phyloP scores from a whole-genome alignment of 78 protist species.

The Cavenderia fasciculata region DNA sequence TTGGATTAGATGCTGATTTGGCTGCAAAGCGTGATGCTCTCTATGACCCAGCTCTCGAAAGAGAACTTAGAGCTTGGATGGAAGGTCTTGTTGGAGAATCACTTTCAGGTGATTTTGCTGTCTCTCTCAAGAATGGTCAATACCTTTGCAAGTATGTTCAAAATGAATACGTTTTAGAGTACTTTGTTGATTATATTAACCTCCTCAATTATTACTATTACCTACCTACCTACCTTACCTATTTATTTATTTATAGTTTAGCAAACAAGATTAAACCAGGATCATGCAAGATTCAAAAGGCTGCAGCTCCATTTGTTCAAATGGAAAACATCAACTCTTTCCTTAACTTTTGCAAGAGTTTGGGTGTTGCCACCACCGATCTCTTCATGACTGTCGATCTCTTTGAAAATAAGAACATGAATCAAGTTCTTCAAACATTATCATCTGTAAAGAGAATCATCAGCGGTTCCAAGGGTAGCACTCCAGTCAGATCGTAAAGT shows the following conservation, averaged over 20 bases:
- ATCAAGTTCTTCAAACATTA: slow-evolving; percentile 63
- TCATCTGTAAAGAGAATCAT: slow-evolving; percentile 48
- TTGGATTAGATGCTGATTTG: slow-evolving; percentile 82
- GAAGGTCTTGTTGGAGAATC: slow-evolving; percentile 32
- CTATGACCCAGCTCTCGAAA: slow-evolving; percentile 48
- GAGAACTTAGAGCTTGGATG: slow-evolving; percentile 1
- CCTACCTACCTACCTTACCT: background rate
- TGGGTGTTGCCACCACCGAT: slow-evolving; percentile 80
- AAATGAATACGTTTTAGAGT: no score
- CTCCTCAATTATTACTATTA: background rate
- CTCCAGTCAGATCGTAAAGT: slow-evolving; percentile 28
- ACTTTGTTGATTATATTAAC: background rate
- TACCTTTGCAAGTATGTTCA: slow-evolving; percentile 66
- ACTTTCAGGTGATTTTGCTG: slow-evolving; percentile 8
- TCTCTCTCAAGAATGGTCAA: slow-evolving; percentile 30
- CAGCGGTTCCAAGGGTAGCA: slow-evolving; percentile 17
- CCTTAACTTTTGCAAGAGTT: slow-evolving; percentile 21
- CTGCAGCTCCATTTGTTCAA: slow-evolving; percentile 78
- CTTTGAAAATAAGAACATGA: slow-evolving; percentile 74
- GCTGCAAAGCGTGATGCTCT: slow-evolving; percentile 40
- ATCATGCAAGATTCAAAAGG: slow-evolving; percentile 41
- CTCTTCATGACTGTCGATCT: slow-evolving; percentile 85
- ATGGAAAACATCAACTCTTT: slow-evolving; percentile 84
- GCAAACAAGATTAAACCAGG: slow-evolving; percentile 77
- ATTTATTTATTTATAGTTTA: slow-evolving; percentile 8